Evolutionary conservation across 768 basidiomycete species (phyloP).

Genomic region (Kwoniella dejecticola): DNA sequence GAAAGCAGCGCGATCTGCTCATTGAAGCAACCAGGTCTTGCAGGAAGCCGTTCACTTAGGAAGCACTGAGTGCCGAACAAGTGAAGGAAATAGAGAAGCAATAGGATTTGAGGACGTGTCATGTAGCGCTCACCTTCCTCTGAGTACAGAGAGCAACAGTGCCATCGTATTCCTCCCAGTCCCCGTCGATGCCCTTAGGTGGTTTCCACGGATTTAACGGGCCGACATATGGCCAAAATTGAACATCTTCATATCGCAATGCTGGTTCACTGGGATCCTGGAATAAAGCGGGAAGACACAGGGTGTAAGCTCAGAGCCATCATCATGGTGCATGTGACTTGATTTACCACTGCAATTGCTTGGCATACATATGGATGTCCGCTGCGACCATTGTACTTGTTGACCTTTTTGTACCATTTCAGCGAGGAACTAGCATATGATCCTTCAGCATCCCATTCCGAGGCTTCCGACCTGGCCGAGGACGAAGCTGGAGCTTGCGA

Average conservation of each 20-base stretch:
- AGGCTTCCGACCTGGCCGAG: background rate
- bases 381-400: background rate
- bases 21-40: no score
- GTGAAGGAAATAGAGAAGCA: no score
- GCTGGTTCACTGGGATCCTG: background rate
- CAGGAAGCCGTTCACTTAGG: no score
- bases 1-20: no score
- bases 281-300: no score
- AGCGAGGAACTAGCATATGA: background rate
- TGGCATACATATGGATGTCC: constrained; percentile 17
- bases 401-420: constrained; percentile 21
- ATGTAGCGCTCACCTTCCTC: background rate
- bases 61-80: no score
- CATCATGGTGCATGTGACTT: no score
- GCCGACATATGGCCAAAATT: constrained; percentile 24
- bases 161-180: constrained; percentile 1
- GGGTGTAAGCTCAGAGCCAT: no score
- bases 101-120: background rate
- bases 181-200: background rate
- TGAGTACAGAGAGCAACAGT: constrained; percentile 7
- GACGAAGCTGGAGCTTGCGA: constrained; percentile 1
- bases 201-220: background rate
- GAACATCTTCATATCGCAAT: background rate
- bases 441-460: background rate
- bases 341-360: constrained; percentile 6